Conservation (phyloP, 2,329 filamentous ascomycete species). For the Xylaria sp. region DNA sequence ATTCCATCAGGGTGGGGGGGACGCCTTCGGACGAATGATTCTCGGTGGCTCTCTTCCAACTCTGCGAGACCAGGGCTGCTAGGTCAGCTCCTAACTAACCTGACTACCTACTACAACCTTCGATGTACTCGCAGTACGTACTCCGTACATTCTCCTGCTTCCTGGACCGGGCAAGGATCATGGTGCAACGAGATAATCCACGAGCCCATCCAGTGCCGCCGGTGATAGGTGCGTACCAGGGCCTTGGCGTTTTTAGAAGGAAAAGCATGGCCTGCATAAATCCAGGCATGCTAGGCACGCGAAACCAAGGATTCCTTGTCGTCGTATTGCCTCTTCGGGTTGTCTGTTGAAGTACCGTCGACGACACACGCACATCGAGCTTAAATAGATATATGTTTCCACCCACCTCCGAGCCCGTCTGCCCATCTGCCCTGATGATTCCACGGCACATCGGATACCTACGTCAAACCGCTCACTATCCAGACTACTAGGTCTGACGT, state of each 20-base stretch:
- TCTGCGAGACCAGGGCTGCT: neutral
- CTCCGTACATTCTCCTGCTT: constrained; percentile 10
- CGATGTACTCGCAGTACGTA: neutral
- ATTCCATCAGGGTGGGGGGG: constrained; percentile 20
- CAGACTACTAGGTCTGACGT: constrained; percentile 16
- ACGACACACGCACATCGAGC: constrained; percentile 21
- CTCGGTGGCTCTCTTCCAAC: neutral
- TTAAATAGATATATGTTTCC: constrained; percentile 29
- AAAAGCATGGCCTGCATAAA: constrained; percentile 26
- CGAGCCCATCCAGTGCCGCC: constrained; percentile 24
- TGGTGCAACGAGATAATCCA: constrained; percentile 27
- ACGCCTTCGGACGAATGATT: constrained; percentile 14
- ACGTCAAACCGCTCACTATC: neutral
- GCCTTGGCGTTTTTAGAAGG: constrained; percentile 22
- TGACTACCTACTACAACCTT: neutral
- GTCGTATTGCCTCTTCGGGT: constrained; percentile 21
- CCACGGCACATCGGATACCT: constrained; percentile 2
- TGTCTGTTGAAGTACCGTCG: constrained; percentile 24
- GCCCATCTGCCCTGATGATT: neutral
- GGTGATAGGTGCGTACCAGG: constrained; percentile 16
- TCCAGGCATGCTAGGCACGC: constrained; percentile 28
- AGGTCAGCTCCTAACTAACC: neutral
- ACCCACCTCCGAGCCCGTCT: constrained; percentile 18
- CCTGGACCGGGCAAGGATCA: constrained; percentile 28
- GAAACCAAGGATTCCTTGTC: constrained; percentile 26